These are phyloP conservation scores for Tilletiopsis washingtonensis DNA, from an alignment of 1,284 basidiomycete species.

Conservation along the genomic window DNA sequence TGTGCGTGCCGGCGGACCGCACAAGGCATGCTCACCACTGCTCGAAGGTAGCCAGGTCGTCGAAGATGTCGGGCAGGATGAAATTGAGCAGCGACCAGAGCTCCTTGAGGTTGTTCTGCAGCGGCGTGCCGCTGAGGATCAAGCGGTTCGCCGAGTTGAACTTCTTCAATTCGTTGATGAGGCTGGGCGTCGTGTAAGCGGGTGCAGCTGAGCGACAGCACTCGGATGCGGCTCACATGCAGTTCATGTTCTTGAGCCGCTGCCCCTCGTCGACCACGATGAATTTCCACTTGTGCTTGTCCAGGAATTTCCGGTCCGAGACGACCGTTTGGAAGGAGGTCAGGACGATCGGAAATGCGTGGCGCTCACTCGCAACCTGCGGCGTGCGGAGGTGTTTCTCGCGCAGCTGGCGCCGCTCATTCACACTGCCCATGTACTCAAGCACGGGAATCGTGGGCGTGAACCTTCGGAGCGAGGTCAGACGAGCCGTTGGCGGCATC, in stretches of 20 bases:
- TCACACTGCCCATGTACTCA: constrained; percentile 79
- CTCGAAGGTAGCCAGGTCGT: constrained; percentile 80
- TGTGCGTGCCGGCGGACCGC: no score
- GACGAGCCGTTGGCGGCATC: no score
- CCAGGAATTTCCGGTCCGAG: constrained; percentile 30
- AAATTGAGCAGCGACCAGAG: constrained; percentile 94
- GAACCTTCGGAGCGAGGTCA: no score
- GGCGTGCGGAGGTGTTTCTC: constrained; percentile 15
- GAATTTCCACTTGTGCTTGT: constrained; percentile 56
- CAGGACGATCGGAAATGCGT: constrained; percentile 56
- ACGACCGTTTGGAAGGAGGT: constrained; percentile 94
- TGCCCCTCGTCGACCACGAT: constrained; percentile 96
- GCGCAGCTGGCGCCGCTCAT: constrained; percentile 68
- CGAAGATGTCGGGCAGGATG: constrained; percentile 59
- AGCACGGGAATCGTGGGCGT: constrained; percentile 61
- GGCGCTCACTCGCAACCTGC: constrained; percentile 14
- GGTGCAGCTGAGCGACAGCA: no score
- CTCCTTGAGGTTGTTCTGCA: constrained; percentile 88
- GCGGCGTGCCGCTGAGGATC: constrained; percentile 85
- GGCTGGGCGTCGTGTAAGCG: constrained; percentile 20
- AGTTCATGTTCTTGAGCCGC: constrained; percentile 84
- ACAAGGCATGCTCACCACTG: no score
- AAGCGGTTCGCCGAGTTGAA: constrained; percentile 77
- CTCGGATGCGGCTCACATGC: constrained; percentile 50
- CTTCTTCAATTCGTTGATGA: constrained; percentile 84